phyloP scores from a whole-genome alignment of 225 moss, liverwort and hornwort species.

The Neckera pumila region DNA sequence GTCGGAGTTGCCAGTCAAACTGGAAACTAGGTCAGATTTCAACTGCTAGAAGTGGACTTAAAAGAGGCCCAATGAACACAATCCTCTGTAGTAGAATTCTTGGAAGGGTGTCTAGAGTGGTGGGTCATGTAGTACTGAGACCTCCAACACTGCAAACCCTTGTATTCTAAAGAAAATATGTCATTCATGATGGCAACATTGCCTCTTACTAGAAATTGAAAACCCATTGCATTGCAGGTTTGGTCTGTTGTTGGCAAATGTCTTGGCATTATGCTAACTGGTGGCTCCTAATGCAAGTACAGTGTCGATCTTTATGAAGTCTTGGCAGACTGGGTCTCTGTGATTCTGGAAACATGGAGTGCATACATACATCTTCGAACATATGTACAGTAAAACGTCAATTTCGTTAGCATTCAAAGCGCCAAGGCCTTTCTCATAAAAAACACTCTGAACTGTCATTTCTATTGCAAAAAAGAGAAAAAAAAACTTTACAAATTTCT shows the following conservation, averaged over 20 bases:
- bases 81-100: neutral
- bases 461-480: no score
- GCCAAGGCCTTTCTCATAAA: no score
- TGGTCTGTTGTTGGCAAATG: neutral
- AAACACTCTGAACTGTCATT: no score
- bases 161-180: conserved; percentile 6
- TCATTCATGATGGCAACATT: conserved; percentile 16
- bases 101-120: neutral
- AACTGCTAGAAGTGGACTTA: neutral
- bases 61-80: neutral
- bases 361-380: no score
- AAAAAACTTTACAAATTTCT: no score
- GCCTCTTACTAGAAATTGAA: neutral
- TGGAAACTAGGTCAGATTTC: neutral
- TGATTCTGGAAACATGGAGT: no score
- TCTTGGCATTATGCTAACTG: no score
- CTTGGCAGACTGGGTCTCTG: neutral
- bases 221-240: neutral
- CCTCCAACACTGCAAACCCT: neutral
- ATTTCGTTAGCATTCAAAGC: no score
- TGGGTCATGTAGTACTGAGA: neutral
- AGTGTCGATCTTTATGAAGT: neutral
- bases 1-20: neutral
- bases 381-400: no score
- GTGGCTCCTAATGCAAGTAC: neutral